These are phyloP conservation scores for Eucalyptus fibrosa DNA, from an alignment of 345 rosid species.

Conservation along the genomic window DNA sequence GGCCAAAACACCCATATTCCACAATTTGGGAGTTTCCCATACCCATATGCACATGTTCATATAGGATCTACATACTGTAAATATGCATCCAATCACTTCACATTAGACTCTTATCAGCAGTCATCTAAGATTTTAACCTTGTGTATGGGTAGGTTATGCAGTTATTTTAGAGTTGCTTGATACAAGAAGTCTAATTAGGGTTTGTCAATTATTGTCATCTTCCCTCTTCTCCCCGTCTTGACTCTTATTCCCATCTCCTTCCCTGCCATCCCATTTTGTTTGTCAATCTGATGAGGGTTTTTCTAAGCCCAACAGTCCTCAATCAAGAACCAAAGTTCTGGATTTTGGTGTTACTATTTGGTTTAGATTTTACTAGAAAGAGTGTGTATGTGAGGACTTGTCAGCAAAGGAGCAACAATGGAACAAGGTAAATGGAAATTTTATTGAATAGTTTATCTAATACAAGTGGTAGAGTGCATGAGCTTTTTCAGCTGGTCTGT, in stretches of 20 bases:
- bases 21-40: background rate
- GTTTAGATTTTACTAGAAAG: background rate
- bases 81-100: background rate
- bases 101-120: background rate
- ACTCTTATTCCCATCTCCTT: background rate
- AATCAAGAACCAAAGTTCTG: background rate
- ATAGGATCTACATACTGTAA: background rate
- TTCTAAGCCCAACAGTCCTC: background rate
- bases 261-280: background rate
- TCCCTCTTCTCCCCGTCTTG: background rate
- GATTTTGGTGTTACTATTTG: background rate
- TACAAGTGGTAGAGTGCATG: background rate
- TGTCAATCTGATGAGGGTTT: background rate
- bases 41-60: background rate
- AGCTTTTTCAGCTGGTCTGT: background rate
- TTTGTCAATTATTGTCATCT: background rate
- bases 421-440: background rate
- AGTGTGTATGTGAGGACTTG: background rate
- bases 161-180: background rate
- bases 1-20: background rate
- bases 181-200: background rate
- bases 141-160: background rate
- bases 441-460: background rate
- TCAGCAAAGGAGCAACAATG: background rate
- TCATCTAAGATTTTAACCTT: background rate